These are phyloP conservation scores for Mrakia frigida DNA, from an alignment of 768 basidiomycete genomes.

Conservation along the genomic window DNA sequence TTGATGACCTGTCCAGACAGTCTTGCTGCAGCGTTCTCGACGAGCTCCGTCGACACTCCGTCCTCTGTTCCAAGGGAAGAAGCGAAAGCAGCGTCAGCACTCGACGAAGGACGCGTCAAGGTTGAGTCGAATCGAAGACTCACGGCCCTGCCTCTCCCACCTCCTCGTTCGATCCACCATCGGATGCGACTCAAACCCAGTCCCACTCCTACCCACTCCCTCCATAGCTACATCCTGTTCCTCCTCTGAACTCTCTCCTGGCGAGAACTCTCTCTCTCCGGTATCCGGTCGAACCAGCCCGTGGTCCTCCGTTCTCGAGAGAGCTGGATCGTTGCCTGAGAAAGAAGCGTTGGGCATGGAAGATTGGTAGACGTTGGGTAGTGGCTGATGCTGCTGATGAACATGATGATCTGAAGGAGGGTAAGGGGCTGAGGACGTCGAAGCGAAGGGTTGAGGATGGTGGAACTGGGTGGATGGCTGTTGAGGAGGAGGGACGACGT, in stretches of 20 bases:
- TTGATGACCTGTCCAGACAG: neutral
- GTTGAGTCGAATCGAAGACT: neutral
- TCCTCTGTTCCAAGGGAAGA: conserved; percentile 2
- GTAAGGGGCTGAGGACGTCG: neutral
- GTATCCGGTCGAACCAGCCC: neutral
- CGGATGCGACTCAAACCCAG: neutral
- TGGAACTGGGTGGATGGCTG: neutral
- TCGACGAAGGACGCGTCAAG: neutral
- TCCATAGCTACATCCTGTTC: neutral
- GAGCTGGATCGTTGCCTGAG: neutral
- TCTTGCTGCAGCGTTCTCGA: conserved; percentile 19
- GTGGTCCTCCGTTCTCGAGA: neutral
- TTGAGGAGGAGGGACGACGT: neutral
- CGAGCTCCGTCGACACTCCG: conserved; percentile 16
- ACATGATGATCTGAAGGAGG: neutral
- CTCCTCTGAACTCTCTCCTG: conserved; percentile 2
- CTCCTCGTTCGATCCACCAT: neutral
- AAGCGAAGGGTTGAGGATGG: neutral
- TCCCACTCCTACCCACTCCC: too few species aligned
- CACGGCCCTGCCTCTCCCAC: conserved; percentile 19
- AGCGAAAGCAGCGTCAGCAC: neutral
- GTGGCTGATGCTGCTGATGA: neutral
- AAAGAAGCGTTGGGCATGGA: neutral
- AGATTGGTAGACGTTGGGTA: neutral
- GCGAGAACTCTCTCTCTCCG: conserved; percentile 1